phyloP scores from a whole-genome alignment of 257 asterid genomes.

The Prunella vulgaris region DNA sequence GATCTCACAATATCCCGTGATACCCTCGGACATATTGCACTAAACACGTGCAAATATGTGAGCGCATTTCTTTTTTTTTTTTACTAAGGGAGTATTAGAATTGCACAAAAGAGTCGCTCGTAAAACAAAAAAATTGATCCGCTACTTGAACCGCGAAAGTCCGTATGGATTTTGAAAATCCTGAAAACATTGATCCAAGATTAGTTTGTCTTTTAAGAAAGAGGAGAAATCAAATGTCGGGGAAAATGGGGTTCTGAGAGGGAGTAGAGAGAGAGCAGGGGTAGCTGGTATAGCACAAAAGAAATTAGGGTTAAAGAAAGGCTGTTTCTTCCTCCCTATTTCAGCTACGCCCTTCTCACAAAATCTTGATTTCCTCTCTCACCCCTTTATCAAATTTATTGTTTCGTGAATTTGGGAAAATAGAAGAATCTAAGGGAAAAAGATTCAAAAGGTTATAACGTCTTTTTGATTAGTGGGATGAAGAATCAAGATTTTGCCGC shows the following conservation, averaged over 20 bases:
- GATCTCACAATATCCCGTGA: no score
- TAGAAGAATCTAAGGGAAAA: background rate
- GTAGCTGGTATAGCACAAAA: constrained; percentile 20
- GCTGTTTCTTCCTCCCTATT: constrained; percentile 29
- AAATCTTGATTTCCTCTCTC: constrained; percentile 20
- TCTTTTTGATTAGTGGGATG: constrained; percentile 32
- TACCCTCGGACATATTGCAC: no score
- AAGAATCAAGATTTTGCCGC: constrained; percentile 39
- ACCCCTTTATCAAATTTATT: background rate
- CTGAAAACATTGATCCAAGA: constrained; percentile 27
- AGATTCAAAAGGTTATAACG: background rate
- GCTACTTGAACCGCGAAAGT: constrained; percentile 18
- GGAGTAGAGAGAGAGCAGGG: constrained; percentile 29
- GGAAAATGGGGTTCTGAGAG: constrained; percentile 15
- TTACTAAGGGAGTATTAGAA: no score
- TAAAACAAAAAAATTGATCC: no score
- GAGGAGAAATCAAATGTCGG: background rate
- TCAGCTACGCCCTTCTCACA: constrained; percentile 24
- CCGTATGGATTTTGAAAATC: constrained; percentile 21
- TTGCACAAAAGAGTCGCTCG: no score
- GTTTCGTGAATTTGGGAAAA: background rate
- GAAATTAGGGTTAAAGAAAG: constrained; percentile 12
- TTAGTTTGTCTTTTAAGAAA: background rate
- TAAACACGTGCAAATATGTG: no score
- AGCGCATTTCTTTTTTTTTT: no score